A percentile compares a stretch with the other conserved stretches of the same genome.
Conservation (phyloP, 169 alveolate species). For the Plasmodium fragile region DNA sequence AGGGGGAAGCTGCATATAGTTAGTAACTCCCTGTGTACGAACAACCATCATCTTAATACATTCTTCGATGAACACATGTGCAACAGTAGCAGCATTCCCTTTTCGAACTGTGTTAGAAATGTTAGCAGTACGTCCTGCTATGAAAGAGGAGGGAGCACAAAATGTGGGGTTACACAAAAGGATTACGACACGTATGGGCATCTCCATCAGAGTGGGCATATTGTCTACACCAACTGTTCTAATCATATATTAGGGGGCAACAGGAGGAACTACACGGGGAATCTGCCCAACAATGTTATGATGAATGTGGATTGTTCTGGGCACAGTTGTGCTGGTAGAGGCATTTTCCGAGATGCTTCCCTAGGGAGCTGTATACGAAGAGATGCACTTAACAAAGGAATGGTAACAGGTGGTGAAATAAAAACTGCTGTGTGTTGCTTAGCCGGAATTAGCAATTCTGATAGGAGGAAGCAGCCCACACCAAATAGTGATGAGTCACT, state of each 20-base stretch:
- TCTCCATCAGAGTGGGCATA: not conserved
- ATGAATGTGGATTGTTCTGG: slow-evolving; percentile 1
- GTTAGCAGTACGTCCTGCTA: not conserved
- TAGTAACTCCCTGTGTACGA: not conserved
- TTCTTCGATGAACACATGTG: not conserved
- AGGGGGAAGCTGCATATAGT: not conserved
- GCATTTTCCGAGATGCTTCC: not conserved
- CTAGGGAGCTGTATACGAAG: not conserved
- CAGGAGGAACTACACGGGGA: not conserved
- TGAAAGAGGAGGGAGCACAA: not conserved
- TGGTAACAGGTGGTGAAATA: not conserved
- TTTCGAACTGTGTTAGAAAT: not conserved
- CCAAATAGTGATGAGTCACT: not conserved
- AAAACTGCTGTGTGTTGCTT: not conserved
- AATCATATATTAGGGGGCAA: not conserved
- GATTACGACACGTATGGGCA: not conserved
- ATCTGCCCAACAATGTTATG: not conserved
- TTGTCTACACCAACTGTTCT: not conserved
- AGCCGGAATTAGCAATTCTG: not conserved
- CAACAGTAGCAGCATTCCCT: not conserved
- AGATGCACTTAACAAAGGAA: not conserved
- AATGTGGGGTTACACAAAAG: not conserved
- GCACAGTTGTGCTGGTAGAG: not conserved
- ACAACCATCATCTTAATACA: slow-evolving; percentile 6
- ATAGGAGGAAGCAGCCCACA: not conserved